Base-by-base conservation (phyloP, 345 rosid genomes). In the Triadica sebifera region DNA sequence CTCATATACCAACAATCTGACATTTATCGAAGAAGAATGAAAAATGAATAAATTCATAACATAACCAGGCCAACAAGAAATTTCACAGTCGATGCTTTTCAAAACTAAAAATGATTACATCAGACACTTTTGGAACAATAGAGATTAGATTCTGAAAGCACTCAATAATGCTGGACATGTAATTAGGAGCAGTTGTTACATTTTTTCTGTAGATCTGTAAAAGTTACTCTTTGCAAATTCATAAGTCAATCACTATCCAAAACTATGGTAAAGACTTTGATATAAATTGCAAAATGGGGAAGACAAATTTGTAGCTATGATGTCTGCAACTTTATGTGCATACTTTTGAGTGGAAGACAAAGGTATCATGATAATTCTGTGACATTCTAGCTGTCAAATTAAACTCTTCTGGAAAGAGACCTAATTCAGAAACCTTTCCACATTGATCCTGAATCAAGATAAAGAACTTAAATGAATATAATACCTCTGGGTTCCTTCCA, bases 401-500 rank as follows among this genome's bases (percentile, higher is more conserved):
- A 15, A 13, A 67, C 65, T 47, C 34, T 62, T 52, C 11, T 8
- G 38, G 17, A 39, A 68, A 24, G 49, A 66, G 52, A 22, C 53
- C 51, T 65, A 15, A 61, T 17, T 58, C 17, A 56, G 75, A 22
- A 47, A n/a, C 51, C 17, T 29, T 46, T 0, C 46, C 6, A 56
- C 43, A 20, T 47, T 60, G 50, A 39, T 50, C 34, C 24, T 39
- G 45, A 22, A 61, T 60, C 43, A 77, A 41, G 34, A 29, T 50
- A 47, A 56, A 75, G 41, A 55, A 65, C 16, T 15, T 5, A 58
- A 76, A 67, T 70, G 49, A 13, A 65, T 12, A 62, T 5, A 53
- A 43, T 80, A 91, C 98, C 98, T 94, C 52, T 92, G 98, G 45
- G 93, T 92, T 79, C 98, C 98, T 86, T 92, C 98, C 43, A 94